Conservation (phyloP, 2,329 filamentous ascomycete species). For the Bipolaris zeicola region DNA sequence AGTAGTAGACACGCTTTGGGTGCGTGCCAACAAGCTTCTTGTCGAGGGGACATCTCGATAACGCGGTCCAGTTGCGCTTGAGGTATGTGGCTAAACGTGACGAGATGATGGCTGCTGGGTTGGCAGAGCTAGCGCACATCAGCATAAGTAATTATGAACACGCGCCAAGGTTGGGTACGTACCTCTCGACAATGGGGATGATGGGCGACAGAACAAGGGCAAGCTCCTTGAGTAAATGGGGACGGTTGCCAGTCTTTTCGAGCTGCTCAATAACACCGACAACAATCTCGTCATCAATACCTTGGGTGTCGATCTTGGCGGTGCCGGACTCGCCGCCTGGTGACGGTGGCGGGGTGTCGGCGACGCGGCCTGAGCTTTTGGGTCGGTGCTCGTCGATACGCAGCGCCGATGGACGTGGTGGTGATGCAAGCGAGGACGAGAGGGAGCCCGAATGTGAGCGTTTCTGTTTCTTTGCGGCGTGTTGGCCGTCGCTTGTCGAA, state of each 20-base stretch:
- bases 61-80: conserved; percentile 79
- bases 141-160: conserved; percentile 41
- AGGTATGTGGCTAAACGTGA: conserved; percentile 88
- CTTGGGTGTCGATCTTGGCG: conserved; percentile 74
- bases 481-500: conserved; percentile 61
- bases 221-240: conserved; percentile 93
- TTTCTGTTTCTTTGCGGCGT: conserved; percentile 69
- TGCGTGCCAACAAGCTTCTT: conserved; percentile 93
- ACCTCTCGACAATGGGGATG: conserved; percentile 90
- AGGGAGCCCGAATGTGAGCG: conserved; percentile 67
- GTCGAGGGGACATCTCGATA: conserved; percentile 82
- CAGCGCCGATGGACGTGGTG: conserved; percentile 52
- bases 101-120: conserved; percentile 92
- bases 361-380: conserved; percentile 51
- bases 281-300: conserved; percentile 94
- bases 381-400: conserved; percentile 55
- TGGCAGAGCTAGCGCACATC: conserved; percentile 74
- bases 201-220: conserved; percentile 76
- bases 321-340: conserved; percentile 60
- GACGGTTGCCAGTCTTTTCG: conserved; percentile 86
- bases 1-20: conserved; percentile 95
- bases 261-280: conserved; percentile 87
- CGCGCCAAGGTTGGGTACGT: conserved; percentile 53
- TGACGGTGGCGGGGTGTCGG: conserved; percentile 81
- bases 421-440: conserved; percentile 51